Conservation (phyloP, 1,284 basidiomycete species). For the Flammula alnicola region DNA sequence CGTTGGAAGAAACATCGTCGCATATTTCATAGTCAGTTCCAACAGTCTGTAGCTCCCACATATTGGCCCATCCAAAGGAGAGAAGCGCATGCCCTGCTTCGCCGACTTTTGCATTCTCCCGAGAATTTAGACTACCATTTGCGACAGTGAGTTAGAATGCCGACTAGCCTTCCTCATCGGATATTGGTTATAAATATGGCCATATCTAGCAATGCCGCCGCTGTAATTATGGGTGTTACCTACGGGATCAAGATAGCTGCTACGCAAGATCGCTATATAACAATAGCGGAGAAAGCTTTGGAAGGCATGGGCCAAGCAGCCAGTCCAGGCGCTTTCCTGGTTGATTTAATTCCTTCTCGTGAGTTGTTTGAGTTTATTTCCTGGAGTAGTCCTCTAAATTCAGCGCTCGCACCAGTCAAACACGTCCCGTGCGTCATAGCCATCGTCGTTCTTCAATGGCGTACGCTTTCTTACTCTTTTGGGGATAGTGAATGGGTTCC, state of each 20-base stretch:
- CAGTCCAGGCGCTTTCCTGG: conserved; percentile 42
- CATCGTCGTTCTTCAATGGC: neutral
- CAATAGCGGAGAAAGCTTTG: conserved; percentile 40
- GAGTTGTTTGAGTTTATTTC: conserved; percentile 10
- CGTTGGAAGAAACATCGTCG: conserved; percentile 53
- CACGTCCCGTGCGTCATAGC: conserved; percentile 36
- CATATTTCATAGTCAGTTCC: conserved; percentile 52
- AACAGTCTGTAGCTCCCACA: conserved; percentile 37
- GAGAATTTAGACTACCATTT: conserved; percentile 46
- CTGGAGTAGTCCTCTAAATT: neutral
- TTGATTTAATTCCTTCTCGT: conserved; percentile 42
- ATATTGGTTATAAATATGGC: neutral
- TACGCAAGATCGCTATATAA: conserved; percentile 38
- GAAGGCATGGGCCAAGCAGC: conserved; percentile 42
- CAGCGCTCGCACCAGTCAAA: conserved; percentile 33
- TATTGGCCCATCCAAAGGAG: conserved; percentile 44
- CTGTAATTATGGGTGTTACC: conserved; percentile 41
- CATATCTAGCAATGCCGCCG: conserved; percentile 41
- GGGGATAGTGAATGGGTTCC: conserved; percentile 39
- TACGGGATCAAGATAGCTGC: conserved; percentile 40
- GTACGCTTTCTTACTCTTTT: neutral
- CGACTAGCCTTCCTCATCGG: neutral
- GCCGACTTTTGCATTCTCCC: conserved; percentile 40
- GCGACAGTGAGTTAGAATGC: conserved; percentile 41
- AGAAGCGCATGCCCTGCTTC: conserved; percentile 44